Evolutionary conservation across 2,329 filamentous ascomycete species (phyloP).

Genomic region (Aspergillus texensis): DNA sequence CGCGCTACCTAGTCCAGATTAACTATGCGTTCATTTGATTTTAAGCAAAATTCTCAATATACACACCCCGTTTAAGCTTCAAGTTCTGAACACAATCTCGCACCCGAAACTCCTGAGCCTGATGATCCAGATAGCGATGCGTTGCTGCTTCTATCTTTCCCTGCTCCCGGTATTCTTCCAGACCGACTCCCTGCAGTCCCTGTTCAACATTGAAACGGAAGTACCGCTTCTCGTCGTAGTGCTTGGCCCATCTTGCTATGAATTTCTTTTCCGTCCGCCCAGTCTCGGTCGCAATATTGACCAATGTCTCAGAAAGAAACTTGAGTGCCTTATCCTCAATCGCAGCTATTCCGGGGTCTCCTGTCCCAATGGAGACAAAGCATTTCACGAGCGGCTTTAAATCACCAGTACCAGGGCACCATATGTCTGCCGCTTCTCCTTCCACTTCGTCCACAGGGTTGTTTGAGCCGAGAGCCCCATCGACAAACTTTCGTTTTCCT

Average conservation of each 20-base stretch:
- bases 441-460: conserved; percentile 38
- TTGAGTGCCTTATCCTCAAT: not conserved
- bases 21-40: not conserved
- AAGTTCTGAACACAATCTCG: not conserved
- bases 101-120: not conserved
- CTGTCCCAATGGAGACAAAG: not conserved
- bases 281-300: not conserved
- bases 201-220: not conserved
- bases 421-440: not conserved
- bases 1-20: not conserved
- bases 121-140: not conserved
- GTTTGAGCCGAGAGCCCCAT: conserved; percentile 48
- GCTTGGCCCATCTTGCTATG: not conserved
- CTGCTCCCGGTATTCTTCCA: not conserved
- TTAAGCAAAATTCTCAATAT: not conserved
- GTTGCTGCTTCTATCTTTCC: not conserved
- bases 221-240: not conserved
- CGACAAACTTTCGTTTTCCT: conserved; percentile 39
- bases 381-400: not conserved
- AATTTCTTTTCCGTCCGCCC: not conserved
- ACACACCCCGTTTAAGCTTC: not conserved
- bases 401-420: not conserved
- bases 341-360: not conserved
- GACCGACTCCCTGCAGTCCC: not conserved
- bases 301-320: not conserved